Base-by-base conservation (phyloP, 768 basidiomycete species). In the Paxillus involutus region DNA sequence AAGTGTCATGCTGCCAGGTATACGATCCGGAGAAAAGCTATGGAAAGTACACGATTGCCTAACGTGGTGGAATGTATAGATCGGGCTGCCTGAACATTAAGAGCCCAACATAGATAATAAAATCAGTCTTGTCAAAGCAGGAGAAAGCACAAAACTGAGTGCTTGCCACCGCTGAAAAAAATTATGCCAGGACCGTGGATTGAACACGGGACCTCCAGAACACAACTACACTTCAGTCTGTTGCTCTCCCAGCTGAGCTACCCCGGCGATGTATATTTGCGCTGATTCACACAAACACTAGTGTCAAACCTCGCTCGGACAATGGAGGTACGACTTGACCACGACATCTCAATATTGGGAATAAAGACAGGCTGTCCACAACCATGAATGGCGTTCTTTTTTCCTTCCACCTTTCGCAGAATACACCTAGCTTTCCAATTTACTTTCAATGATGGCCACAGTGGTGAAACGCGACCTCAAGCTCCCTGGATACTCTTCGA, bases 11-110 rank as follows among this genome's bases (percentile, higher is more conserved):
- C 33, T 32, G 3, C 39, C 48, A 91, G 89, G 83, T 97, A 7
- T 98, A 94, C 58, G 94, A 97, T 64, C 94, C 95, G 0, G 89
- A 94, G 75, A 96, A 91, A 77, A 85, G 84, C 55, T 97, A 97
- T 56, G 94, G 94, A 33, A 87, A 91, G 59, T 98, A 98, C 63
- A 93, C 91, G 21, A 90, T 94, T 57, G 77, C 81, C 10, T 80
- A 49, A 64, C 30, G n/a, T 51, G 33, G 24, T 44, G 17, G 44
- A 53, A 36, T 30, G 21, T 46, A 44, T 42, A 50, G 4, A 33
- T 65, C 66, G 70, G 69, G 67, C 58, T 66, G 67, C 65, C 65
- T 30, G 45, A 32, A 7, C 30, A 32, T 32, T 32, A 21, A 21
- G 30, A 32, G 6, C 30, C 30, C 6, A 33, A 33, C 32, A 12